phyloP scores from a whole-genome alignment of 805 yeast species.

The Metschnikowia amazonensis region DNA sequence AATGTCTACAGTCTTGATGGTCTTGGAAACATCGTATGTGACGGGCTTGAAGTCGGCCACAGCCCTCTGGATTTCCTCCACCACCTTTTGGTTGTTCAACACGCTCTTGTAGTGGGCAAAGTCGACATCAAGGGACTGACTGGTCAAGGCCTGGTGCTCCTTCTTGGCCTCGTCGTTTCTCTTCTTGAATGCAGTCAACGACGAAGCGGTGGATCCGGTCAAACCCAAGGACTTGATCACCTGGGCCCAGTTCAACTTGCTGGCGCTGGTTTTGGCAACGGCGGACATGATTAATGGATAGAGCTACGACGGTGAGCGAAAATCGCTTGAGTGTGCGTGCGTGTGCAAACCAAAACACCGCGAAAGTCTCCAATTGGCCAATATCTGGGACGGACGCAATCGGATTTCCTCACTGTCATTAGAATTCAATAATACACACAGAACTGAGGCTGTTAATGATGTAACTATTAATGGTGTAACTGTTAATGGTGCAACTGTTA shows the following conservation, averaged over 20 bases:
- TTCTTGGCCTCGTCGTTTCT: slow-evolving; percentile 97
- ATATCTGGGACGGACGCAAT: slow-evolving; percentile 6
- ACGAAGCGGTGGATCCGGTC: slow-evolving; percentile 86
- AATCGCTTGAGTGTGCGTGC: slow-evolving; percentile 8
- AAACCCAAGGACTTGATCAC: slow-evolving; percentile 84
- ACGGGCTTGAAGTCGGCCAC: slow-evolving; percentile 76
- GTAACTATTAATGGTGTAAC: too few relatives aligned
- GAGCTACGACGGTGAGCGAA: slow-evolving; percentile 4
- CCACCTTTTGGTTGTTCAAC: slow-evolving; percentile 76
- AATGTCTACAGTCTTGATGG: slow-evolving; percentile 84
- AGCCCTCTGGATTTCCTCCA: slow-evolving; percentile 76
- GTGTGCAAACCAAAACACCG: slow-evolving; percentile 13
- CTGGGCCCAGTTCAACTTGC: slow-evolving; percentile 94
- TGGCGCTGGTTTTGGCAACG: slow-evolving; percentile 60
- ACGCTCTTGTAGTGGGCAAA: slow-evolving; percentile 73
- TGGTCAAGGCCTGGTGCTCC: slow-evolving; percentile 63
- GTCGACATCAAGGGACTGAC: slow-evolving; percentile 76
- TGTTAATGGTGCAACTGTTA: too few relatives aligned
- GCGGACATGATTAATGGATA: slow-evolving; percentile 19
- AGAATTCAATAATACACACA: too few relatives aligned
- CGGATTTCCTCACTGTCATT: too few relatives aligned
- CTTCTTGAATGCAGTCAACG: slow-evolving; percentile 91
- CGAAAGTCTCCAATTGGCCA: slow-evolving; percentile 17
- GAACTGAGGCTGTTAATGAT: too few relatives aligned
- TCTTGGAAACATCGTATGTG: slow-evolving; percentile 82